A percentile compares a stretch with the other conserved stretches of the same genome.
These are phyloP conservation scores for Ensete glaucum DNA, from an alignment of 176 grass and related monocot species.

Conservation along the genomic window DNA sequence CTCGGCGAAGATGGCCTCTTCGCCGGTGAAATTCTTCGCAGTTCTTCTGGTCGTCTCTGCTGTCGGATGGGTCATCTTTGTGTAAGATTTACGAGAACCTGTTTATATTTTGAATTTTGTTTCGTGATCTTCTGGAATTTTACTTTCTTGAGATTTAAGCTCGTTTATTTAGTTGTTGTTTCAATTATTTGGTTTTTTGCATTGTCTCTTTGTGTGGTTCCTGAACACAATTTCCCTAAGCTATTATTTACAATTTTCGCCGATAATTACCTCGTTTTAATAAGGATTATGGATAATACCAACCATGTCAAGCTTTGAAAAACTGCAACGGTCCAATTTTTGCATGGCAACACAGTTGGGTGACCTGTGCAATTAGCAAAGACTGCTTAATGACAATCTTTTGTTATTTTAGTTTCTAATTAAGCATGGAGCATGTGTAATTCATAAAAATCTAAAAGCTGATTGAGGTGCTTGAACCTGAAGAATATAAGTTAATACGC, in stretches of 20 bases:
- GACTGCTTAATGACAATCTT: no score
- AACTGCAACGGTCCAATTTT: no score
- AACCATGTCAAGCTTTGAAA: no score
- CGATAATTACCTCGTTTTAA: neutral
- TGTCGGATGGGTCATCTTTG: slow-evolving; percentile 88
- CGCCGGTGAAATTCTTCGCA: slow-evolving; percentile 95
- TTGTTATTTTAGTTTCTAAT: no score
- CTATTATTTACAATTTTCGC: neutral
- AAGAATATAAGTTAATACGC: no score
- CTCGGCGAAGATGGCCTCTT: slow-evolving; percentile 62
- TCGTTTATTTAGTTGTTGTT: neutral
- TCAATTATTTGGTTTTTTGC: neutral
- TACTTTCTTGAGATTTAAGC: slow-evolving; percentile 1
- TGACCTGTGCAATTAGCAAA: no score
- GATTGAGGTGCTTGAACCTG: no score
- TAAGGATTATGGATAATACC: neutral
- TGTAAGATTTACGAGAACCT: slow-evolving; percentile 40
- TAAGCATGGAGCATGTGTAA: no score
- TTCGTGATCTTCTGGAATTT: neutral
- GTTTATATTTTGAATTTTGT: neutral
- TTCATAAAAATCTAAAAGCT: no score
- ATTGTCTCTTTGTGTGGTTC: neutral
- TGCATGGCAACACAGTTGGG: no score
- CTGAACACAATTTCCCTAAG: neutral
- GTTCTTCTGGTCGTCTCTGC: slow-evolving; percentile 71